Conservation (phyloP, 768 basidiomycete genomes). For the Thelephora aurantiotincta region DNA sequence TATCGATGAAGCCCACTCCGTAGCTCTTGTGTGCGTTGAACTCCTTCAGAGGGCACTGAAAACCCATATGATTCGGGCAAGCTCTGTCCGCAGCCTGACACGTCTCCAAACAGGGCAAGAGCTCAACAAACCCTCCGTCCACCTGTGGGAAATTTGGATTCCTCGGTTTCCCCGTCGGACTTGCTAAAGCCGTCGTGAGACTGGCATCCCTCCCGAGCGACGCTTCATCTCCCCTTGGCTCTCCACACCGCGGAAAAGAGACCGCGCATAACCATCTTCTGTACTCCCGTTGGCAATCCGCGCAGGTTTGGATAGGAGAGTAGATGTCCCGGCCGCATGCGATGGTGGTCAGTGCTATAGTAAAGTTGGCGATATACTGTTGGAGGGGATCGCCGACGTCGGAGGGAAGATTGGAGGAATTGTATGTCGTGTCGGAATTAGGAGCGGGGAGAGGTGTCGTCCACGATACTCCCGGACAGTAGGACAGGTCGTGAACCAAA, state of each 20-base stretch:
- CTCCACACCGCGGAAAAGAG: constrained; percentile 63
- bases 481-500: constrained; percentile 56
- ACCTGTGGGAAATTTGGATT: constrained; percentile 35
- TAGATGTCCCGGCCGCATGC: constrained; percentile 73
- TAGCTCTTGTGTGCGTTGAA: constrained; percentile 61
- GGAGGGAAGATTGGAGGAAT: constrained; percentile 34
- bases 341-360: constrained; percentile 52
- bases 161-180: constrained; percentile 22
- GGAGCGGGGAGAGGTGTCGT: constrained; percentile 49
- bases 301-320: constrained; percentile 65
- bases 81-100: constrained; percentile 63
- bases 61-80: constrained; percentile 61
- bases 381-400: constrained; percentile 36
- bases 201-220: constrained; percentile 18
- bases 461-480: constrained; percentile 59
- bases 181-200: constrained; percentile 15
- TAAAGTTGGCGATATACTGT: constrained; percentile 58
- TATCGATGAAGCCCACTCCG: constrained; percentile 64
- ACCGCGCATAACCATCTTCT: constrained; percentile 65
- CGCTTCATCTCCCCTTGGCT: constrained; percentile 17
- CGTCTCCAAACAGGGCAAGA: constrained; percentile 70
- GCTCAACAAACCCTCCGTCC: constrained; percentile 33
- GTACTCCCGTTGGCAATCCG: constrained; percentile 62
- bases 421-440: constrained; percentile 27
- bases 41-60: constrained; percentile 45